Conservation (phyloP, 345 rosid genomes). For the Eucalyptus shirleyi region DNA sequence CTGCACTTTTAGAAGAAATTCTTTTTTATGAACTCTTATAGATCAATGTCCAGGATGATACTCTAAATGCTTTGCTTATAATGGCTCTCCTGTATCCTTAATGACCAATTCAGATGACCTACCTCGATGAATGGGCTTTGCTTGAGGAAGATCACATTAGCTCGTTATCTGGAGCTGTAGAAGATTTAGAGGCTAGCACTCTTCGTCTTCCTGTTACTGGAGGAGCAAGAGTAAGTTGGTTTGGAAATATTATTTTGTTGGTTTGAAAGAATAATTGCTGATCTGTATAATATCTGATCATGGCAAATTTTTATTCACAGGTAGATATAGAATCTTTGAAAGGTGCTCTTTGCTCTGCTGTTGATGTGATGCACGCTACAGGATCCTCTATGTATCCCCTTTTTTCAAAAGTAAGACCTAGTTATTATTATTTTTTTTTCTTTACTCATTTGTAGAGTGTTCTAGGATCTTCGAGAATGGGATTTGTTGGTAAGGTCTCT, state of each 20-base stretch:
- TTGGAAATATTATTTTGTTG: neutral
- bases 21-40: neutral
- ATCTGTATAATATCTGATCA: neutral
- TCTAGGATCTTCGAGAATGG: neutral
- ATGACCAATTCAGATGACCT: conserved; percentile 42
- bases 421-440: neutral
- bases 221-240: conserved; percentile 62
- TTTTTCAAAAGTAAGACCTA: conserved; percentile 52
- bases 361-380: conserved; percentile 85
- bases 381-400: conserved; percentile 67
- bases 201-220: conserved; percentile 82
- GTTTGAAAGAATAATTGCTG: neutral
- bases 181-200: conserved; percentile 90
- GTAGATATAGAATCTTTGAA: conserved; percentile 68
- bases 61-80: neutral
- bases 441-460: neutral
- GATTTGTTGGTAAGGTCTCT: neutral
- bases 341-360: conserved; percentile 77
- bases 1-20: neutral
- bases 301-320: conserved; percentile 22
- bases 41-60: neutral
- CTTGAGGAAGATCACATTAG: conserved; percentile 68
- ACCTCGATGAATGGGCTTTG: conserved; percentile 78
- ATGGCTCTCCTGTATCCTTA: neutral
- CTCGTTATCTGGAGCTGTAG: conserved; percentile 69